A percentile compares a stretch with the other conserved stretches of the same genome.
Evolutionary conservation across 257 asterid genomes (phyloP).

Genomic region (Lavandula angustifolia): DNA sequence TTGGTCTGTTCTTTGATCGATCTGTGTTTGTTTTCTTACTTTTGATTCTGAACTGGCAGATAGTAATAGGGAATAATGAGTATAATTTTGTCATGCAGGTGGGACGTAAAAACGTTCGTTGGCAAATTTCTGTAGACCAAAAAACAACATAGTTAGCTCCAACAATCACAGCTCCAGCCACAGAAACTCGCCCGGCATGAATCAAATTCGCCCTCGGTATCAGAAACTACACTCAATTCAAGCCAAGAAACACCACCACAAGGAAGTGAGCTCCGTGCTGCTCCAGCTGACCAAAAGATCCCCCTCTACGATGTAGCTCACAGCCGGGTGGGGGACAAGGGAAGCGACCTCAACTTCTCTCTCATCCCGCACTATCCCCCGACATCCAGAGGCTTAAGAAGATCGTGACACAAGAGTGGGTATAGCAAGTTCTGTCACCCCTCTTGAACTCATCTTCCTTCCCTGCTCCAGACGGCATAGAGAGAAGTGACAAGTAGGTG

Average conservation of each 20-base stretch:
- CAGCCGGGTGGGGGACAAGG: constrained; percentile 93
- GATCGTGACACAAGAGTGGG: constrained; percentile 75
- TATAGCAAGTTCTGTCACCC: constrained; percentile 55
- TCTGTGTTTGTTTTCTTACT: not conserved
- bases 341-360: constrained; percentile 82
- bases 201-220: constrained; percentile 31
- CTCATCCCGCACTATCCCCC: constrained; percentile 80
- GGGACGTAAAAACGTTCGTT: constrained; percentile 61
- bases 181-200: constrained; percentile 26
- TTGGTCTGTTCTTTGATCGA: not conserved
- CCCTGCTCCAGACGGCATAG: constrained; percentile 43
- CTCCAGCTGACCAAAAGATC: constrained; percentile 61
- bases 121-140: constrained; percentile 58
- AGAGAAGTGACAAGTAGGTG: constrained; percentile 52
- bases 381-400: constrained; percentile 76
- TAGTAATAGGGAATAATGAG: not conserved
- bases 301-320: constrained; percentile 74
- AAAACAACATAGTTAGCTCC: constrained; percentile 40
- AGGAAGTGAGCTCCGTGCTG: constrained; percentile 40
- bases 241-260: constrained; percentile 31
- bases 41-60: not conserved
- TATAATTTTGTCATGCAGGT: constrained; percentile 48
- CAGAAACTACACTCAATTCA: constrained; percentile 27
- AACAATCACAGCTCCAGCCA: constrained; percentile 28
- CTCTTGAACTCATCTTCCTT: constrained; percentile 62